phyloP scores from a whole-genome alignment of 768 basidiomycete genomes.

The Termitomyces sp. region DNA sequence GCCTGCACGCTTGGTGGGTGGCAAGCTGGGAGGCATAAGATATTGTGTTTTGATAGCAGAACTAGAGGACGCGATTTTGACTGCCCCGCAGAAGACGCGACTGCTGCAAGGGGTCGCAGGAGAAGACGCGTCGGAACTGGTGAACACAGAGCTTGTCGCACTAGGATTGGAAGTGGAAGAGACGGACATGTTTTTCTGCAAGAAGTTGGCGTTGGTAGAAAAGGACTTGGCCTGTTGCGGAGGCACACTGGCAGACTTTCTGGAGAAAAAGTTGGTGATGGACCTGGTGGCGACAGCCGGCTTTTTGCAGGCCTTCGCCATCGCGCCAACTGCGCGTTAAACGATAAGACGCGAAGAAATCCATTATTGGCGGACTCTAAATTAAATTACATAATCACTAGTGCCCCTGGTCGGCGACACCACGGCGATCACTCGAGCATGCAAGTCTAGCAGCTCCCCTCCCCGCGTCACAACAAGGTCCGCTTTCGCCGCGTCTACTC shows the following conservation, averaged over 20 bases:
- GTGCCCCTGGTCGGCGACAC: slow-evolving; percentile 34
- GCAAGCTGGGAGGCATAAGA: slow-evolving; percentile 3
- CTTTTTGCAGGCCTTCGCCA: slow-evolving; percentile 27
- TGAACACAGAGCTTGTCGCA: slow-evolving; percentile 11
- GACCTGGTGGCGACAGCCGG: slow-evolving; percentile 17
- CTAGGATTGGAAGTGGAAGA: slow-evolving; percentile 5
- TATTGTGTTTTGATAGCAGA: slow-evolving; percentile 3
- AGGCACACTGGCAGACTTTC: slow-evolving; percentile 17
- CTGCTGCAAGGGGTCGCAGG: slow-evolving; percentile 1
- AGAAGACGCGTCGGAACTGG: slow-evolving; percentile 17
- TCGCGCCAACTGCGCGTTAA: slow-evolving; percentile 12
- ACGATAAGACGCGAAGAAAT: neutral
- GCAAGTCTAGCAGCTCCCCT: slow-evolving; percentile 44
- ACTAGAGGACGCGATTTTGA: slow-evolving; percentile 18
- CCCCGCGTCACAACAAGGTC: slow-evolving; percentile 57
- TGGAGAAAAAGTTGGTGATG: slow-evolving; percentile 45
- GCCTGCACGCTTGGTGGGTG: slow-evolving; percentile 1
- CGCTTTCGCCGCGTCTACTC: slow-evolving; percentile 24
- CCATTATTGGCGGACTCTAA: slow-evolving; percentile 8
- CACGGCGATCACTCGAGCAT: slow-evolving; percentile 46
- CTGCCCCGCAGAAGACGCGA: slow-evolving; percentile 10
- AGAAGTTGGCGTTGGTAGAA: neutral
- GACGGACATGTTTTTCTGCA: slow-evolving; percentile 5
- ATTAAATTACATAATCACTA: slow-evolving; percentile 3
- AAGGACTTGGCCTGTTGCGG: slow-evolving; percentile 8